phyloP scores from a whole-genome alignment of 306 rosid species.

The Lupinus albus region DNA sequence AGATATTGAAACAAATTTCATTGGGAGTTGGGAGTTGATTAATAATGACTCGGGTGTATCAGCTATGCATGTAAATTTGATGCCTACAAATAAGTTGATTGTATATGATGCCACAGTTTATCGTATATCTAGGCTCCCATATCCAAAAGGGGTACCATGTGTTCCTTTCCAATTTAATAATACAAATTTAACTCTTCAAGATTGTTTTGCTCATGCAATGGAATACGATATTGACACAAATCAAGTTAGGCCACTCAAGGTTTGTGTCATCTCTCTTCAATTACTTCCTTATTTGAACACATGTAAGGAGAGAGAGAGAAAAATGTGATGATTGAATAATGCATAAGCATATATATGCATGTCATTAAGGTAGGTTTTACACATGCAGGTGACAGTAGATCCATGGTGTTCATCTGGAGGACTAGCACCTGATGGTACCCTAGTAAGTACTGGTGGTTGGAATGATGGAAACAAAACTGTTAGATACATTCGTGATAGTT shows the following conservation, averaged over 20 bases:
- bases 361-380: background rate
- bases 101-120: constrained; percentile 61
- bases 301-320: background rate
- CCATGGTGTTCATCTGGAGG: constrained; percentile 98
- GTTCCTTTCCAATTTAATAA: constrained; percentile 39
- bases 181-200: background rate
- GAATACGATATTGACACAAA: constrained; percentile 58
- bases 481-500: constrained; percentile 47
- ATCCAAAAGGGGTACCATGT: constrained; percentile 52
- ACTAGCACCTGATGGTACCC: constrained; percentile 60
- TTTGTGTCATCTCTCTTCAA: constrained; percentile 4
- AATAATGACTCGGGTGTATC: constrained; percentile 57
- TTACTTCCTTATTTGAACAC: background rate
- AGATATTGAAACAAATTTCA: constrained; percentile 22
- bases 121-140: constrained; percentile 53
- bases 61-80: constrained; percentile 72
- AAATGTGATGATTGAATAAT: background rate
- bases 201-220: constrained; percentile 75
- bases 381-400: constrained; percentile 65
- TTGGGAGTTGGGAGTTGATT: constrained; percentile 57
- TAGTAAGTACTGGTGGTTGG: constrained; percentile 75
- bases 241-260: constrained; percentile 72
- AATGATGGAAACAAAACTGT: constrained; percentile 51
- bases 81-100: constrained; percentile 64
- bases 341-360: background rate